Percentiles rank a stretch among this genome's conserved stretches.
Evolutionary conservation across 1,139 yeast genomes (phyloP).

Genomic region (Yamadazyma dendronema): DNA sequence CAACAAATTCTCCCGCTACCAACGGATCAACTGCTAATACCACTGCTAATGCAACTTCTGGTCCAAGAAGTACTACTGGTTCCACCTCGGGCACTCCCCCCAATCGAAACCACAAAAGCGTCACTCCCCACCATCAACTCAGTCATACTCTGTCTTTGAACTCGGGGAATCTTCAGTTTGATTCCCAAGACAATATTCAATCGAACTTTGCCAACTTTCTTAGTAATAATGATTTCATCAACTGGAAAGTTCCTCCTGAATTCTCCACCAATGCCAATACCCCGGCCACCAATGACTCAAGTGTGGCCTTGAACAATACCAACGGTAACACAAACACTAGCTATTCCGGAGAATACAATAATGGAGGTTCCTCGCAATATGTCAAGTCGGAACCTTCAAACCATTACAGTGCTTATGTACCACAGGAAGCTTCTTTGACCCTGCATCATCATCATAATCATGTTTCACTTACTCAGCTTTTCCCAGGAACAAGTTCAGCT

Average conservation of each 20-base stretch:
- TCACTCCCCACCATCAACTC: not conserved
- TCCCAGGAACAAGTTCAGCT: slow-evolving; percentile 11
- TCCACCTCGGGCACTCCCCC: not conserved
- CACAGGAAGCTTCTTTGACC: slow-evolving; percentile 10
- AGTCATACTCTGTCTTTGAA: too few species aligned
- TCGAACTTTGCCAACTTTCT: slow-evolving; percentile 23
- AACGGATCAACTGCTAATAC: not conserved
- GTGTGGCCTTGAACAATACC: not conserved
- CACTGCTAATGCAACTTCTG: not conserved
- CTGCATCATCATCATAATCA: slow-evolving; percentile 14
- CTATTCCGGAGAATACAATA: too few species aligned
- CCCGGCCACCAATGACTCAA: not conserved
- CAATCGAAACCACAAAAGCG: not conserved
- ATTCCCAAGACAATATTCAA: slow-evolving; percentile 8
- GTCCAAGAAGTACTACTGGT: not conserved
- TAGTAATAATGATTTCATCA: slow-evolving; percentile 23
- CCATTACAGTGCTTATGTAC: slow-evolving; percentile 9
- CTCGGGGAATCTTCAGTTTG: not conserved
- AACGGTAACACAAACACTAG: too few species aligned
- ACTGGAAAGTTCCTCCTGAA: slow-evolving; percentile 12
- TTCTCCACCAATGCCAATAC: slow-evolving; percentile 1
- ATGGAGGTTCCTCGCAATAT: not conserved
- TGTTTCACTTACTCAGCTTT: slow-evolving; percentile 7
- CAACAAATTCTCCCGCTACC: not conserved
- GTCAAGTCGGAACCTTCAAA: slow-evolving; percentile 1